Evolutionary conservation across 106 monocot genomes (phyloP).

Genomic region (Acorus calamus): DNA sequence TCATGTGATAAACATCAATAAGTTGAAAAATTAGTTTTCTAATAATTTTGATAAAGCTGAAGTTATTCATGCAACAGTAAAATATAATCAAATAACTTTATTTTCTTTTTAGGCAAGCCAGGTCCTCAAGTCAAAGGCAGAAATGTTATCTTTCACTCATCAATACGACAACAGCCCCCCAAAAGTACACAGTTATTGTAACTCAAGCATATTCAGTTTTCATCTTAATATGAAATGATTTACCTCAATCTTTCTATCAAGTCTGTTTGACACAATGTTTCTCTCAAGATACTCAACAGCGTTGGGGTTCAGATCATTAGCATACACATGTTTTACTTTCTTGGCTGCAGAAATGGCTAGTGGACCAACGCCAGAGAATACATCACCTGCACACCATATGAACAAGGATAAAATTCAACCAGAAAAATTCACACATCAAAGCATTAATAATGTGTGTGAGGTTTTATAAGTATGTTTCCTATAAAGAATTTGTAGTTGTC

Average conservation of each 20-base stretch:
- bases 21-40: too few relatives aligned
- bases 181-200: background rate
- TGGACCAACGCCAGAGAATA: conserved; percentile 92
- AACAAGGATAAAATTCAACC: background rate
- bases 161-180: background rate
- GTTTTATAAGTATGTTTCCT: too few relatives aligned
- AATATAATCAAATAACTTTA: too few relatives aligned
- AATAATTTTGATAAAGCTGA: too few relatives aligned
- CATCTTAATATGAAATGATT: background rate
- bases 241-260: conserved; percentile 90
- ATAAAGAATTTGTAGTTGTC: too few relatives aligned
- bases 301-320: conserved; percentile 88
- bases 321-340: conserved; percentile 86
- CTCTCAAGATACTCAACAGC: conserved; percentile 90
- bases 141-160: too few relatives aligned
- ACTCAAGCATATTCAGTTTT: too few relatives aligned
- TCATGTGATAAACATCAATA: too few relatives aligned
- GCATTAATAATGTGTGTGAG: too few relatives aligned
- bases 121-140: too few relatives aligned
- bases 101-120: too few relatives aligned
- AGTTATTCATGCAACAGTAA: too few relatives aligned
- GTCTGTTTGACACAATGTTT: conserved; percentile 81
- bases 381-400: conserved; percentile 53
- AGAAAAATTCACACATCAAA: background rate
- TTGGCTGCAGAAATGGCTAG: conserved; percentile 82